These are phyloP conservation scores for Botrytis fragariae DNA, from an alignment of 2,329 filamentous ascomycete species.

Conservation along the genomic window DNA sequence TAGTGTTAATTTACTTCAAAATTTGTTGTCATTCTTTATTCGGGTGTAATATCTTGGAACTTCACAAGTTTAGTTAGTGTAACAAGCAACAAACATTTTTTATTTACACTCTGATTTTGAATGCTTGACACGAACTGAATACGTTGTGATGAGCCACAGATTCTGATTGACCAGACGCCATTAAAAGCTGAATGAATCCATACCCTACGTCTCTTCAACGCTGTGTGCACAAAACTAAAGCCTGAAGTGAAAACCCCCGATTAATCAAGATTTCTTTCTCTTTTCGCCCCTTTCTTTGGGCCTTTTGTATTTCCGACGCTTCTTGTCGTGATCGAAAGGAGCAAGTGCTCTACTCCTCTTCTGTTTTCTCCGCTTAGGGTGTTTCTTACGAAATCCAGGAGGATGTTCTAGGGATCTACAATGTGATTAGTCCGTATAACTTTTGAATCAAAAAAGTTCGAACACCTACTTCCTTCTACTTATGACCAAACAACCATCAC, in stretches of 20 bases:
- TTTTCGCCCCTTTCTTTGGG: background rate
- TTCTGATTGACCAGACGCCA: too few species aligned
- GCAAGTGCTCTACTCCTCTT: background rate
- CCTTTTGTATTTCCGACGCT: background rate
- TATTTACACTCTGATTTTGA: too few species aligned
- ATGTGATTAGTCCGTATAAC: background rate
- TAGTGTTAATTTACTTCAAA: too few species aligned
- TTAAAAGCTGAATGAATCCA: background rate
- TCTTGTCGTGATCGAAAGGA: background rate
- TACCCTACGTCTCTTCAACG: background rate
- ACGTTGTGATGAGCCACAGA: too few species aligned
- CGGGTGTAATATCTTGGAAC: too few species aligned
- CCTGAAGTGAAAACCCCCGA: fast-evolving
- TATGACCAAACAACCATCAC: background rate
- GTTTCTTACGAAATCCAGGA: background rate
- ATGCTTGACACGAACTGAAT: too few species aligned
- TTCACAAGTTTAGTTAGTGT: too few species aligned
- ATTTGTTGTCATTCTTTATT: too few species aligned
- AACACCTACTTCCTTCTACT: background rate
- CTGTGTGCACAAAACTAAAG: background rate
- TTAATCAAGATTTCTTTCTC: background rate
- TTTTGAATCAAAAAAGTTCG: background rate
- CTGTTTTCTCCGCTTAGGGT: background rate
- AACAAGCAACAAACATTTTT: too few species aligned
- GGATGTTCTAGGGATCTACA: background rate